Conservation (phyloP, 1,284 basidiomycete genomes). For the Trichosporon sp. region DNA sequence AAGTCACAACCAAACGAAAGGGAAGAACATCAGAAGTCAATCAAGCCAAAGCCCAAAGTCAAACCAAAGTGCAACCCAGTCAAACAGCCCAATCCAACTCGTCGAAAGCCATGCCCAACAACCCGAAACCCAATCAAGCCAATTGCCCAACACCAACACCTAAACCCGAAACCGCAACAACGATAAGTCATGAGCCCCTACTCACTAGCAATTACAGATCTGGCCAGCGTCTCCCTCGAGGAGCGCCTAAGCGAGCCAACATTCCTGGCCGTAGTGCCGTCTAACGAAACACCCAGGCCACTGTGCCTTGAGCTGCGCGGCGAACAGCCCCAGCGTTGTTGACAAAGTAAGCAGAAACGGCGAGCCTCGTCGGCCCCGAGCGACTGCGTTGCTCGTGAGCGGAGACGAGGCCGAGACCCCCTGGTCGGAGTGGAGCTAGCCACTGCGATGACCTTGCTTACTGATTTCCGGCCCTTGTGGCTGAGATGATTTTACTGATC, state of each 20-base stretch:
- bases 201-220: slow-evolving; percentile 19
- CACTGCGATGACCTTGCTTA: slow-evolving; percentile 15
- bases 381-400: not conserved
- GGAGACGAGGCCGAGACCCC: slow-evolving; percentile 11
- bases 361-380: not conserved
- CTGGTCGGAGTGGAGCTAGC: slow-evolving; percentile 20
- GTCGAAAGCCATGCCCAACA: not conserved
- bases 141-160: not conserved
- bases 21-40: not conserved
- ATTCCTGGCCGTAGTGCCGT: not conserved
- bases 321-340: not conserved
- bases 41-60: not conserved
- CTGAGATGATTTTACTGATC: slow-evolving; percentile 20
- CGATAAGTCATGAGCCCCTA: slow-evolving; percentile 15
- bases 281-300: not conserved
- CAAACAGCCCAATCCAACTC: not conserved
- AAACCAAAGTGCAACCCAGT: not conserved
- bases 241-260: not conserved
- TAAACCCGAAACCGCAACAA: not conserved
- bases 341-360: slow-evolving; percentile 15
- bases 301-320: not conserved
- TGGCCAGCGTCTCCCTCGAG: not conserved
- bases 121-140: not conserved
- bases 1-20: slow-evolving; percentile 1
- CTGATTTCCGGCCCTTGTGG: not conserved